phyloP scores from a whole-genome alignment of 139 green algal genomes.

The Cymbomonas tetramitiformis region DNA sequence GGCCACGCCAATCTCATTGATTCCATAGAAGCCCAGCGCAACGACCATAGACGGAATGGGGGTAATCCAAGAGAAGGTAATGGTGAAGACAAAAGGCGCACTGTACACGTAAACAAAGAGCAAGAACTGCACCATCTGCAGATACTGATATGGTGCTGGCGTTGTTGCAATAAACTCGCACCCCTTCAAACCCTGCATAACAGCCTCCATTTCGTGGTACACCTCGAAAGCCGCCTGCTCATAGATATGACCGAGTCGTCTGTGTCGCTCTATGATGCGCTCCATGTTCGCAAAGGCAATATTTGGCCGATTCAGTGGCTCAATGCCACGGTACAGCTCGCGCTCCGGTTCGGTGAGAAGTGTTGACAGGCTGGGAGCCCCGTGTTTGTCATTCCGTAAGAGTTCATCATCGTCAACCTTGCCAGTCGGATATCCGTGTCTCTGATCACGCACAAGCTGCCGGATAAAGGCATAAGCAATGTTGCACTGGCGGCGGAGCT shows the following conservation, averaged over 20 bases:
- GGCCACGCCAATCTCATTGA: constrained; percentile 6
- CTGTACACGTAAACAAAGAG: constrained; percentile 16
- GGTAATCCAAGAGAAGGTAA: constrained; percentile 6
- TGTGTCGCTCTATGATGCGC: background rate
- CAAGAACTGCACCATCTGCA: constrained; percentile 7
- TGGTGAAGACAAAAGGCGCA: constrained; percentile 4
- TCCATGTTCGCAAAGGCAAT: background rate
- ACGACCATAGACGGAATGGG: constrained; percentile 1
- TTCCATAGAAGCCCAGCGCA: constrained; percentile 14
- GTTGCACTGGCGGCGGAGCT: constrained; percentile 10
- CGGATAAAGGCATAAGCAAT: constrained; percentile 10
- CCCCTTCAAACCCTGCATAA: background rate
- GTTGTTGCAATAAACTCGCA: constrained; percentile 3
- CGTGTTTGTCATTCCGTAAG: background rate
- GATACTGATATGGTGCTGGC: constrained; percentile 5
- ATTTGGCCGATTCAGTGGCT: background rate
- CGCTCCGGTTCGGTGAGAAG: constrained; percentile 12
- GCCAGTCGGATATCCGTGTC: background rate
- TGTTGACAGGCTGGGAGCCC: constrained; percentile 2
- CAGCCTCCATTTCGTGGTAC: background rate
- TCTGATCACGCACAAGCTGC: constrained; percentile 8
- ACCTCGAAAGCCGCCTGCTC: constrained; percentile 1
- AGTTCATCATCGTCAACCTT: constrained; percentile 2
- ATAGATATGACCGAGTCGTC: constrained; percentile 1
- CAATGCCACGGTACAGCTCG: background rate